These are phyloP conservation scores for Pseudopyricularia cyperi DNA, from an alignment of 2,329 filamentous ascomycete genomes.

Conservation along the genomic window DNA sequence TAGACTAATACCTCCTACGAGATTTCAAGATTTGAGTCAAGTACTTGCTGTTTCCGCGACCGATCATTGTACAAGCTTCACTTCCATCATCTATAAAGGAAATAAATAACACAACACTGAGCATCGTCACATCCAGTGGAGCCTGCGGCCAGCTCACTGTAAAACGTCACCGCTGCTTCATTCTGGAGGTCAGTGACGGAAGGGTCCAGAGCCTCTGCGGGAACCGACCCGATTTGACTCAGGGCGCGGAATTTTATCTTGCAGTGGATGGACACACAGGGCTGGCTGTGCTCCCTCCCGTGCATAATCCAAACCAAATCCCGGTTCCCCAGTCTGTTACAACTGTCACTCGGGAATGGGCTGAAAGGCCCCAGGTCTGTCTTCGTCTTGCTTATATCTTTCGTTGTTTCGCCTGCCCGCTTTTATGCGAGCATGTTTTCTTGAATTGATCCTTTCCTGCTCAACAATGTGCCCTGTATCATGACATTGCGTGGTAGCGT, in stretches of 20 bases:
- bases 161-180: not conserved
- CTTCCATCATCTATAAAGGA: no score
- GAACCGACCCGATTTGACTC: not conserved
- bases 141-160: not conserved
- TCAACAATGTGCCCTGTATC: not conserved
- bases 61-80: no score
- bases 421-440: not conserved
- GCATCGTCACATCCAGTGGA: not conserved
- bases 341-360: not conserved
- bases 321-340: not conserved
- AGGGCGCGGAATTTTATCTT: not conserved
- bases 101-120: not conserved
- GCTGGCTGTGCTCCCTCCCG: no score
- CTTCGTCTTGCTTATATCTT: not conserved
- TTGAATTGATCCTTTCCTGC: not conserved
- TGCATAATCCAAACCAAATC: not conserved
- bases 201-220: no score
- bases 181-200: no score
- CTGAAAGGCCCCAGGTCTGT: not conserved
- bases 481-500: constrained; percentile 10
- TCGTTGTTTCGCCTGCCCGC: not conserved
- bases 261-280: not conserved
- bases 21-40: no score
- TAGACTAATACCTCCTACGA: no score
- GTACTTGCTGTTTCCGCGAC: no score